These are phyloP conservation scores for Cryoendolithus antarcticus DNA, from an alignment of 2,329 filamentous ascomycete genomes.

Conservation along the genomic window DNA sequence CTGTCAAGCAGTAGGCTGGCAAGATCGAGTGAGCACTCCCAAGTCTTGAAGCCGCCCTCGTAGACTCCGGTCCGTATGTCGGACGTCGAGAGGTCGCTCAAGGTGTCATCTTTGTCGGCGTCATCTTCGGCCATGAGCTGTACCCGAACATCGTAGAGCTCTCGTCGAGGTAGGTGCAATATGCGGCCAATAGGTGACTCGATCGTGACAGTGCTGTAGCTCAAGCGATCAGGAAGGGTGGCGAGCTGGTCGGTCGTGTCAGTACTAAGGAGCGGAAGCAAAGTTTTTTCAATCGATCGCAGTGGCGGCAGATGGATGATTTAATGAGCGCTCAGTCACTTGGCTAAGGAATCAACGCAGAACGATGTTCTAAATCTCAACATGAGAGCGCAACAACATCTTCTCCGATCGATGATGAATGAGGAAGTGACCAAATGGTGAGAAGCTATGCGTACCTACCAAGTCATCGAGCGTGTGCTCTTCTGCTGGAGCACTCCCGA, in stretches of 20 bases:
- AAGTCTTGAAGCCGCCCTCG: slow-evolving; percentile 80
- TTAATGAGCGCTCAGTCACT: background rate
- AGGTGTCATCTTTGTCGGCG: slow-evolving; percentile 30
- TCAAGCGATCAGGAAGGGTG: slow-evolving; percentile 59
- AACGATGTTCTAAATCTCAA: too few relatives aligned
- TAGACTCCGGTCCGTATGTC: slow-evolving; percentile 75
- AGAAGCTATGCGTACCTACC: slow-evolving; percentile 27
- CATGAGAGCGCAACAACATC: too few relatives aligned
- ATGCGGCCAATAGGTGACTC: slow-evolving; percentile 44
- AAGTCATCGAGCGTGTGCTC: slow-evolving; percentile 32
- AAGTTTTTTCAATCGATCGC: too few relatives aligned
- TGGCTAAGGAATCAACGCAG: too few relatives aligned
- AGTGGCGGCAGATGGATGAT: too few relatives aligned
- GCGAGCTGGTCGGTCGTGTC: slow-evolving; percentile 31
- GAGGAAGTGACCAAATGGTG: too few relatives aligned
- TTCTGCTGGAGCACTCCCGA: slow-evolving; percentile 11
- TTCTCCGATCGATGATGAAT: too few relatives aligned
- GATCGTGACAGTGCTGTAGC: slow-evolving; percentile 52
- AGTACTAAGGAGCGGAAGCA: background rate
- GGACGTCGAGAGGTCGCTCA: slow-evolving; percentile 53
- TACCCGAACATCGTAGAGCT: slow-evolving; percentile 69
- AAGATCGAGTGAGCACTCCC: slow-evolving; percentile 74
- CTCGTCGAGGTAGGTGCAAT: slow-evolving; percentile 54
- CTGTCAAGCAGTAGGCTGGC: slow-evolving; percentile 49
- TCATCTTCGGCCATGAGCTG: slow-evolving; percentile 63